These are phyloP conservation scores for Cicer pinnatifidum DNA, from an alignment of 306 rosid genomes.

Conservation along the genomic window DNA sequence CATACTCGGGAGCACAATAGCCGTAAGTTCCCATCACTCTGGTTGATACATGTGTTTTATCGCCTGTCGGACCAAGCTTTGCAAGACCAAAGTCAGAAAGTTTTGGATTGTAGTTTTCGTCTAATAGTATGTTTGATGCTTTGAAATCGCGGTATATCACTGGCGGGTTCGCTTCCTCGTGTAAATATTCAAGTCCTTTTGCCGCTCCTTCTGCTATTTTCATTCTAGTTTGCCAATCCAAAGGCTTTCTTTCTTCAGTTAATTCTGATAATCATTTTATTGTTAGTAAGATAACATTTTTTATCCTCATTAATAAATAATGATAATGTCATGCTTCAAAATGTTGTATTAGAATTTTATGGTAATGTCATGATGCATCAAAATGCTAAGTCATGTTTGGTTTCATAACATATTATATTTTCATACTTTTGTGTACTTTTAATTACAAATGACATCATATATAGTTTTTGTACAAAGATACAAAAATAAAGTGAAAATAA, in stretches of 20 bases:
- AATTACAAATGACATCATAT: too few species aligned
- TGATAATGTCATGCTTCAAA: not conserved
- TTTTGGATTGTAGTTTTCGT: constrained; percentile 70
- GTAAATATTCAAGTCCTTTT: constrained; percentile 82
- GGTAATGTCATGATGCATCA: not conserved
- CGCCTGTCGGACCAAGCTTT: constrained; percentile 82
- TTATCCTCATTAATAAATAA: not conserved
- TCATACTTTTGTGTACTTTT: too few species aligned
- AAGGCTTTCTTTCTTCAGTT: constrained; percentile 45
- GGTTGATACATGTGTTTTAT: constrained; percentile 74
- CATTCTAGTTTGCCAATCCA: constrained; percentile 83
- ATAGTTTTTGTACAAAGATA: too few species aligned
- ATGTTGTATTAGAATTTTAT: not conserved
- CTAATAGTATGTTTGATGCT: constrained; percentile 79
- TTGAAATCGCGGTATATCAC: constrained; percentile 93
- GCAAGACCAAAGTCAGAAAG: constrained; percentile 95
- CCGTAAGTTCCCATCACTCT: constrained; percentile 99
- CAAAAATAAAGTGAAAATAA: too few species aligned
- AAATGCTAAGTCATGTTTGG: too few species aligned
- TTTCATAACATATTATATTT: too few species aligned
- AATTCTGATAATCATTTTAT: constrained; percentile 52
- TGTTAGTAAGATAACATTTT: constrained; percentile 4
- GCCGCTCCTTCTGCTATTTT: constrained; percentile 88
- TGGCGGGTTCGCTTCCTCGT: constrained; percentile 75
- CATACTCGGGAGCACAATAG: constrained; percentile 96